Percentiles rank a stretch among this genome's conserved stretches.
Evolutionary conservation across 106 monocot species (phyloP).

Genomic region (Dioscorea zingiberensis): DNA sequence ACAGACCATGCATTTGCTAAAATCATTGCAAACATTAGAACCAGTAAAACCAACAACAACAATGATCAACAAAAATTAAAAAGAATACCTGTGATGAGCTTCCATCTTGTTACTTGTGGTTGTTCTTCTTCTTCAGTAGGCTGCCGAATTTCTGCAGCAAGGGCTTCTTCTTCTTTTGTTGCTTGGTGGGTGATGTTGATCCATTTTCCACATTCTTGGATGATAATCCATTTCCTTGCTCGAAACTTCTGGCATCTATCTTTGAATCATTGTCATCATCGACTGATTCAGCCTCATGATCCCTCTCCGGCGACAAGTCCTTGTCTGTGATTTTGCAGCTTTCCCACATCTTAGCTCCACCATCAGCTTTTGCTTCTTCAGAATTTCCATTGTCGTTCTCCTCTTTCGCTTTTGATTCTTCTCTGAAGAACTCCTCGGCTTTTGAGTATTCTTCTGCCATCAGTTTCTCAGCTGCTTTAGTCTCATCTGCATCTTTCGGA

Average conservation of each 20-base stretch:
- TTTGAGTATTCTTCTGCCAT: not conserved
- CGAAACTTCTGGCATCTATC: constrained; percentile 26
- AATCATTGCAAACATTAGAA: constrained; percentile 1
- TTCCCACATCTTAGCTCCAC: constrained; percentile 11
- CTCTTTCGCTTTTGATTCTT: constrained; percentile 8
- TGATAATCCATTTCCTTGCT: constrained; percentile 23
- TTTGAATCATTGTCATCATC: constrained; percentile 35
- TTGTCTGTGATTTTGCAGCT: constrained; percentile 17
- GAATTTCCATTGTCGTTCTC: constrained; percentile 25
- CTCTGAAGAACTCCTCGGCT: constrained; percentile 1
- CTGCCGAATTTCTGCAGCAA: constrained; percentile 39
- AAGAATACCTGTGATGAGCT: not conserved
- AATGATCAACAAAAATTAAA: not conserved
- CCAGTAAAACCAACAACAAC: not conserved
- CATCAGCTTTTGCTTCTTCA: constrained; percentile 11
- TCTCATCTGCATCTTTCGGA: constrained; percentile 1
- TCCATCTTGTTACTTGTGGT: constrained; percentile 13
- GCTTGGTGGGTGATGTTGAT: constrained; percentile 18
- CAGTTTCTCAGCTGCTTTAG: not conserved
- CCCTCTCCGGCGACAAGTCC: constrained; percentile 27
- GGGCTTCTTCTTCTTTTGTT: constrained; percentile 50
- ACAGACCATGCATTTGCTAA: not conserved
- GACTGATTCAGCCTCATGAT: constrained; percentile 29
- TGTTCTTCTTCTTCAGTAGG: constrained; percentile 46
- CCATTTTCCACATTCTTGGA: constrained; percentile 18